phyloP scores from a whole-genome alignment of 768 basidiomycete genomes.

The Hebeloma cylindrosporum region DNA sequence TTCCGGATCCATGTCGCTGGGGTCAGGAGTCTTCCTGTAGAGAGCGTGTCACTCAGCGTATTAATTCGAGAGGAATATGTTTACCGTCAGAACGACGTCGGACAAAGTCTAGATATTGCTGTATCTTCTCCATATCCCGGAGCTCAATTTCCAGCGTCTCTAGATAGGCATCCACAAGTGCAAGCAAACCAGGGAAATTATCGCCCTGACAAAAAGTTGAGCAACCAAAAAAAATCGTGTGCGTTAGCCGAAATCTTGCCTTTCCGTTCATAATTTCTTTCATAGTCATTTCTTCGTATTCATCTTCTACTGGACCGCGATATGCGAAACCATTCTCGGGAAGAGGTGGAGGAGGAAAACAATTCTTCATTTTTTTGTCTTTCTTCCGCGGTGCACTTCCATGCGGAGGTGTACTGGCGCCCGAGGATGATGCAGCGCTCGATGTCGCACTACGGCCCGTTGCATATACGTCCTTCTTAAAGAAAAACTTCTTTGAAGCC shows the following conservation, averaged over 20 bases:
- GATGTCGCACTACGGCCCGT: slow-evolving; percentile 43
- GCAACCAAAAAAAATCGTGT: background rate
- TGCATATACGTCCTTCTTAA: slow-evolving; percentile 84
- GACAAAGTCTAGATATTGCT: slow-evolving; percentile 79
- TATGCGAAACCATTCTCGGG: slow-evolving; percentile 43
- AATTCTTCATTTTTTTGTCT: slow-evolving; percentile 68
- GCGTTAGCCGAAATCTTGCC: slow-evolving; percentile 37
- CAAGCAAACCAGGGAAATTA: slow-evolving; percentile 76
- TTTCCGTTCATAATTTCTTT: slow-evolving; percentile 95
- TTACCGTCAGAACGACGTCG: slow-evolving; percentile 77
- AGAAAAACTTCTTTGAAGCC: slow-evolving; percentile 75
- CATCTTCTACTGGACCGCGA: slow-evolving; percentile 60
- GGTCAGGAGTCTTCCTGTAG: slow-evolving; percentile 73
- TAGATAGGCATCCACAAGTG: slow-evolving; percentile 80
- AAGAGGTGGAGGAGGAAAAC: slow-evolving; percentile 62
- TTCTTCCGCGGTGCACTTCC: slow-evolving; percentile 44
- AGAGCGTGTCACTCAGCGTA: slow-evolving; percentile 1
- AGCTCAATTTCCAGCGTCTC: slow-evolving; percentile 79
- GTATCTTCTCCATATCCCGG: slow-evolving; percentile 58
- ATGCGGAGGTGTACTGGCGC: slow-evolving; percentile 37
- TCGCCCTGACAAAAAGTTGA: slow-evolving; percentile 41
- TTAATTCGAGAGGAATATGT: slow-evolving; percentile 19
- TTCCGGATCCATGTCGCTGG: slow-evolving; percentile 92
- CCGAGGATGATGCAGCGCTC: slow-evolving; percentile 49
- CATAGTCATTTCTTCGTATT: slow-evolving; percentile 91